Conservation (phyloP, 2,329 filamentous ascomycete species). For the Alternaria infectoria region DNA sequence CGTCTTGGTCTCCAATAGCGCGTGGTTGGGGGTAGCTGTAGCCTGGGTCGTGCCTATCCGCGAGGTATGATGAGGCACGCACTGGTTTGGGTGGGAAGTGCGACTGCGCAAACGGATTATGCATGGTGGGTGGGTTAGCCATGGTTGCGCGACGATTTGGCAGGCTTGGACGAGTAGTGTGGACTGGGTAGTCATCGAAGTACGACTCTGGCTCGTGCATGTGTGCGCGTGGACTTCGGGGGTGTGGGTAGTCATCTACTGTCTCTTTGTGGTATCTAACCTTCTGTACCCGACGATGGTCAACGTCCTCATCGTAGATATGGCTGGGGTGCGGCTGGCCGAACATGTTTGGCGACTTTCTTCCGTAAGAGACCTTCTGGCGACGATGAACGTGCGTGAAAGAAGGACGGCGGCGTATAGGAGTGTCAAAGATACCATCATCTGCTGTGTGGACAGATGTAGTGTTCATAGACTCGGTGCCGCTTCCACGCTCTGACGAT, state of each 20-base stretch:
- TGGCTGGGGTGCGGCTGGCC: constrained; percentile 12
- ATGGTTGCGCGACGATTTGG: constrained; percentile 20
- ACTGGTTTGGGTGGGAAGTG: constrained; percentile 14
- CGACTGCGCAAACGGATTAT: constrained; percentile 10
- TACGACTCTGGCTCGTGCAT: constrained; percentile 6
- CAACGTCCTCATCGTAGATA: constrained; percentile 12
- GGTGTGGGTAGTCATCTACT: constrained; percentile 13
- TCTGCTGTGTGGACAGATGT: constrained; percentile 28
- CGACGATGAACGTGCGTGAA: not conserved
- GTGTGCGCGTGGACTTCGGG: not conserved
- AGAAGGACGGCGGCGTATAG: constrained; percentile 8
- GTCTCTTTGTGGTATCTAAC: constrained; percentile 1
- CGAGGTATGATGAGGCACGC: constrained; percentile 10
- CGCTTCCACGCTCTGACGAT: constrained; percentile 30
- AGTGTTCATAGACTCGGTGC: constrained; percentile 25
- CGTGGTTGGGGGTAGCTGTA: not conserved
- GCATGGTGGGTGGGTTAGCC: not conserved
- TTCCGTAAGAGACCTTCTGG: not conserved
- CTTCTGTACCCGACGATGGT: constrained; percentile 1
- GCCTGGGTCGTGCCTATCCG: constrained; percentile 5
- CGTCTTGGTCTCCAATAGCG: not conserved
- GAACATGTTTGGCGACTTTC: not conserved
- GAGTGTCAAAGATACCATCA: constrained; percentile 27
- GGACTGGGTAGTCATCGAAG: constrained; percentile 10
- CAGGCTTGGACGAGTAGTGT: constrained; percentile 2